Conservation (phyloP, 306 rosid species). For the Lotus japonicus region DNA sequence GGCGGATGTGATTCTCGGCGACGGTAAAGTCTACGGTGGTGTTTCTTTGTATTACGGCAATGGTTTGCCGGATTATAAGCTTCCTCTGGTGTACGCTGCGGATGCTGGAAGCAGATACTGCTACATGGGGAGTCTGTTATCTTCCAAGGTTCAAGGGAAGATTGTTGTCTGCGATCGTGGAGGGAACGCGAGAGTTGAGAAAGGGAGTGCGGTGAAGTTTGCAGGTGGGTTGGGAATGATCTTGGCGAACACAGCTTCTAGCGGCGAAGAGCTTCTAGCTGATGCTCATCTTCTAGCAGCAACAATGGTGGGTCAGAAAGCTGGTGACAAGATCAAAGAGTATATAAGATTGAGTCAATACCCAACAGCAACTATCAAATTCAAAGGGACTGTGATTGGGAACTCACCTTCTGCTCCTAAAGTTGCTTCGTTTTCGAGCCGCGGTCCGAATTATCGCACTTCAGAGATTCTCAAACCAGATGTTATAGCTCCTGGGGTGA, state of each 20-base stretch:
- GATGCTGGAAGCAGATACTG: conserved; percentile 59
- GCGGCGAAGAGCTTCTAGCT: conserved; percentile 77
- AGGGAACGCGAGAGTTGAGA: conserved; percentile 75
- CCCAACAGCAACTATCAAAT: conserved; percentile 56
- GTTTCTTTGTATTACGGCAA: conserved; percentile 71
- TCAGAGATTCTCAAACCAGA: conserved; percentile 85
- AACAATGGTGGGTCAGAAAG: conserved; percentile 73
- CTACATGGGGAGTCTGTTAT: conserved; percentile 28
- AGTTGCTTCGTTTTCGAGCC: conserved; percentile 88
- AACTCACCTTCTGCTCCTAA: conserved; percentile 60
- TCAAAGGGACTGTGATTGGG: conserved; percentile 77
- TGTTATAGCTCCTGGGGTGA: conserved; percentile 91
- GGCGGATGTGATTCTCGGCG: conserved; percentile 63
- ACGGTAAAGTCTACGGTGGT: conserved; percentile 46
- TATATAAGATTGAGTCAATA: conserved; percentile 34
- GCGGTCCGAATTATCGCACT: conserved; percentile 66
- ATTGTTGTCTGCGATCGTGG: conserved; percentile 91
- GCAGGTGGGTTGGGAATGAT: conserved; percentile 79
- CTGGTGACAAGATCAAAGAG: conserved; percentile 50
- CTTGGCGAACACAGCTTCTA: conserved; percentile 46
- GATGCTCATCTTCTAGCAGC: conserved; percentile 77
- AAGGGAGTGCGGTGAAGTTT: conserved; percentile 66
- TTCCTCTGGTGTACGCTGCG: conserved; percentile 56
- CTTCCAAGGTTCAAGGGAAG: conserved; percentile 56
- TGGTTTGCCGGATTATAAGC: conserved; percentile 32